A percentile compares a stretch with the other conserved stretches of the same genome.
Evolutionary conservation across 257 asterid genomes (phyloP).

Genomic region (Eucommia ulmoides): DNA sequence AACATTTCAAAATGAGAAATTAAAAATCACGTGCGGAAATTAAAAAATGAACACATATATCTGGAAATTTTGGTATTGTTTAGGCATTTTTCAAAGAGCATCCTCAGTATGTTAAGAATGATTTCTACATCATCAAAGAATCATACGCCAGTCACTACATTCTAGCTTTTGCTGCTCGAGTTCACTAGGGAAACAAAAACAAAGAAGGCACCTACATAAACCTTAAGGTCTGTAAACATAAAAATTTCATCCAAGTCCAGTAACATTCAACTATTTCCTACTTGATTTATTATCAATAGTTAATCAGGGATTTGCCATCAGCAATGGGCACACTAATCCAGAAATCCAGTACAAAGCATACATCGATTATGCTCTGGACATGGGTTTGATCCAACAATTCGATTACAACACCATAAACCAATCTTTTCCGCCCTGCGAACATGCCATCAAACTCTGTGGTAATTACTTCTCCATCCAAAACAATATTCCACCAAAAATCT

Average conservation of each 20-base stretch:
- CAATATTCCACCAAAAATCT: no score
- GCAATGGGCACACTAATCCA: conserved; percentile 54
- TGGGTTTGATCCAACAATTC: conserved; percentile 25
- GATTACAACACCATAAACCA: conserved; percentile 21
- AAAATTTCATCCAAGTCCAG: not conserved
- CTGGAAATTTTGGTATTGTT: no score
- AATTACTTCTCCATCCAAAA: no score
- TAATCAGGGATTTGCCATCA: conserved; percentile 50
- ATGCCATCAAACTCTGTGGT: conserved; percentile 38
- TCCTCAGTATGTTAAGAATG: conserved; percentile 36
- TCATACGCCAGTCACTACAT: conserved; percentile 53
- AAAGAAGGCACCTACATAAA: conserved; percentile 37
- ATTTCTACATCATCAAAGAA: conserved; percentile 49
- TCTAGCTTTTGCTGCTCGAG: conserved; percentile 45
- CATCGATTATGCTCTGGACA: conserved; percentile 40
- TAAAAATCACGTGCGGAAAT: no score
- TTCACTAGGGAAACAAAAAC: conserved; percentile 36
- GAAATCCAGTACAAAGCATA: conserved; percentile 46
- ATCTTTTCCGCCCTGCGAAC: conserved; percentile 20
- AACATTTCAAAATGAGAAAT: no score
- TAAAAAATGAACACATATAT: no score
- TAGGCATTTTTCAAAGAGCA: conserved; percentile 49
- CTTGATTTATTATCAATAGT: not conserved
- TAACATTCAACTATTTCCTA: not conserved
- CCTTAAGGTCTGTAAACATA: conserved; percentile 25